Conservation (phyloP, 139 green algal genomes). For the Chlamydomonas schloesseri region DNA sequence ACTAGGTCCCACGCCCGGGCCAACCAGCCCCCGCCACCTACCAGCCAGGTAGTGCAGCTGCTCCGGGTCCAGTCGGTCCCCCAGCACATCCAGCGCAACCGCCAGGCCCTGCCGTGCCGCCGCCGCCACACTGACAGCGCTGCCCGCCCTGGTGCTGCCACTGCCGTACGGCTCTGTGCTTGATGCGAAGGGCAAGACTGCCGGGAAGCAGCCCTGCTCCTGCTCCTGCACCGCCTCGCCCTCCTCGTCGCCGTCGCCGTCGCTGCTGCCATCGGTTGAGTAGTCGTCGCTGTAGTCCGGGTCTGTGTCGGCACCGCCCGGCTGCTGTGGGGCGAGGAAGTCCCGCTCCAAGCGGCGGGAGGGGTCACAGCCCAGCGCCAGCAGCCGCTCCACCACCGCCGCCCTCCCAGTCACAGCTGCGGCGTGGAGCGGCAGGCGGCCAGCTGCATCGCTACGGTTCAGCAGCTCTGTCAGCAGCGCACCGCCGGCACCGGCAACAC, state of each 20-base stretch:
- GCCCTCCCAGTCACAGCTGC: slow-evolving; percentile 18
- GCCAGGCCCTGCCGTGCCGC: slow-evolving; percentile 28
- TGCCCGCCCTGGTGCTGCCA: not conserved
- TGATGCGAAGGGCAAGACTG: too few relatives aligned
- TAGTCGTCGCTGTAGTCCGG: not conserved
- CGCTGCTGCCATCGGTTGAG: not conserved
- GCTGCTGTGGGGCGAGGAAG: not conserved
- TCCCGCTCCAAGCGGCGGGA: not conserved
- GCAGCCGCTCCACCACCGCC: slow-evolving; percentile 36
- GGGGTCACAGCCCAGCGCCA: slow-evolving; percentile 33
- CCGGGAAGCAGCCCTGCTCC: too few relatives aligned
- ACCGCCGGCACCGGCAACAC: not conserved
- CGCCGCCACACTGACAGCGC: not conserved
- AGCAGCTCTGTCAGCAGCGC: slow-evolving; percentile 11
- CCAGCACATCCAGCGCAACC: slow-evolving; percentile 8
- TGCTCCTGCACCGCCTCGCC: too few relatives aligned
- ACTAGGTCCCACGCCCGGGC: too few relatives aligned
- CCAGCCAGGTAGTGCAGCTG: slow-evolving; percentile 37
- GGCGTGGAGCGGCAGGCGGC: slow-evolving; percentile 40
- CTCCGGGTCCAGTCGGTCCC: slow-evolving; percentile 10
- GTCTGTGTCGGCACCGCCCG: not conserved
- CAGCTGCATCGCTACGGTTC: slow-evolving; percentile 11
- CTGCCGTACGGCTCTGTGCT: too few relatives aligned
- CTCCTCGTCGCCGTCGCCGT: too few relatives aligned
- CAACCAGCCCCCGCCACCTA: not conserved